Evolutionary conservation across 306 rosid species (phyloP), one percentile per base, ranked within the genome.

Genomic region (Vicia faba): DNA sequence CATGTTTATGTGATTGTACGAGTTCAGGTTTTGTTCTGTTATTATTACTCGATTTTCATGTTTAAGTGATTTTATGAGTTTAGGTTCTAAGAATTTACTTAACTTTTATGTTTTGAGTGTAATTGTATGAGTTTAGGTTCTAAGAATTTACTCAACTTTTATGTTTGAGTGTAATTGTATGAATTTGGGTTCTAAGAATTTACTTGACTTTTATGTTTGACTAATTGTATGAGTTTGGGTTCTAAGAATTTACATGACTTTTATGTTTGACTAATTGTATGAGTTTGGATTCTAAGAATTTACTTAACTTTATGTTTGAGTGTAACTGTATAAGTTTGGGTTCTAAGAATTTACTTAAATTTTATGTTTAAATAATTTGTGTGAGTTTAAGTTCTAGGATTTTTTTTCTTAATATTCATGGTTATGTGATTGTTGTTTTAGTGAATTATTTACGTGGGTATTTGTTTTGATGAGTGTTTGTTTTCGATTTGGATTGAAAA

Each of bases 401-500:
- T 20, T 4, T 4, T 60, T 25, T 11, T 28, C 11, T 61, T 31
- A 8, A 33, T 33, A 9, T 33, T 29, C 16, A 41, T 11, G 19
- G 28, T 75, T 50, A 3, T 7, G 55, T 28, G n/a, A 8, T 43
- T 31, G 9, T 8, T 40, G 11, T 23, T 12, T 15, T 7, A 14
- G 51, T 55, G 25, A 70, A 35, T 55, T 64, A 3, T 15, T 4
- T 16, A 26, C 31, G 2, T 19, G 64, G 11, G 40, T 1, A 7
- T 48, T 11, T 68, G 2, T 53, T 7, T 13, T 49, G 33, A 16
- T 72, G n/a, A n/a, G 4, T 4, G 8, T 3, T 15, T 33, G 15
- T 56, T 28, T 38, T 61, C 44, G 36, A 10, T 54, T 57, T 64
- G 19, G 44, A 8, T 46, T 69, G 20, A 7, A 62, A 60, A 93